These are phyloP conservation scores for Rauvolfia tetraphylla DNA, from an alignment of 257 asterid genomes.

Conservation along the genomic window DNA sequence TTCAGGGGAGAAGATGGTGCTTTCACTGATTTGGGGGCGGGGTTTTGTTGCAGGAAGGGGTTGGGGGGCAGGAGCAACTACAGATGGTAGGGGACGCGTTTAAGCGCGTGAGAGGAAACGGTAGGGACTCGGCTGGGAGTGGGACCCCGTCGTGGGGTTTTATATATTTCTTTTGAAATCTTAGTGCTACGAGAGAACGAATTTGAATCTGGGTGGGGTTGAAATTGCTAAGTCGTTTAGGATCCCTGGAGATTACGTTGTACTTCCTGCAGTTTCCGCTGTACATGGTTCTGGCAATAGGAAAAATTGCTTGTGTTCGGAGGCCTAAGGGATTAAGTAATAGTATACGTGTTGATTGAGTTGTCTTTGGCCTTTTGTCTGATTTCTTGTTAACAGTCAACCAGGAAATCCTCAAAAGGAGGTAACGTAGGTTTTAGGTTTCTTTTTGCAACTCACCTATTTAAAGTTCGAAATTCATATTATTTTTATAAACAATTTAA, in stretches of 20 bases:
- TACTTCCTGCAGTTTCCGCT: neutral
- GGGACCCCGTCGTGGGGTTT: slow-evolving; percentile 2
- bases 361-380: neutral
- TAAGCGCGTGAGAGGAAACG: no score
- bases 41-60: neutral
- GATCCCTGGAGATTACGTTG: neutral
- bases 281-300: neutral
- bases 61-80: neutral
- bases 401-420: neutral
- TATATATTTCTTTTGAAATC: neutral
- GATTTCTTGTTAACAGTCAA: neutral
- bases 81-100: neutral
- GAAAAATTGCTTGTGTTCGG: neutral
- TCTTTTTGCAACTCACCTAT: no score
- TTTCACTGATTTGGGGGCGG: no score
- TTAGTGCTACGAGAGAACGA: no score
- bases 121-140: no score
- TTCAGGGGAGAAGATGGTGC: neutral
- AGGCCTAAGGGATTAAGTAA: neutral
- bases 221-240: neutral
- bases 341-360: no score
- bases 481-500: no score
- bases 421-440: neutral
- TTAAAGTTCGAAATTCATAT: no score
- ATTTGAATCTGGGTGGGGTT: neutral